phyloP scores from a whole-genome alignment of 169 alveolate genomes.

The Plasmodium inui region DNA sequence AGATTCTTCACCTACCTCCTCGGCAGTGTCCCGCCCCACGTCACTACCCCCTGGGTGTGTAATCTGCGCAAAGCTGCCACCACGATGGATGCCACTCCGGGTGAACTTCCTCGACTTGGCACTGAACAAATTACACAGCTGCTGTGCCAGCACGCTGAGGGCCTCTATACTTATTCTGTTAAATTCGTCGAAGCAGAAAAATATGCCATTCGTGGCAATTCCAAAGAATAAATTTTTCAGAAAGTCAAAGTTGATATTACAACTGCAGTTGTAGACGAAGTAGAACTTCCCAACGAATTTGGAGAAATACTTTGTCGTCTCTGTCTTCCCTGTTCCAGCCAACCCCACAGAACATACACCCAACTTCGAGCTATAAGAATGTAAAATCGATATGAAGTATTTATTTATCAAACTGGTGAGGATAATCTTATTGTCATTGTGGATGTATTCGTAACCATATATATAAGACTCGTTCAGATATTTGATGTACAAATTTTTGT shows the following conservation, averaged over 20 bases:
- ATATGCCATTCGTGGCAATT: conserved; percentile 95
- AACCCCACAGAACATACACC: conserved; percentile 99
- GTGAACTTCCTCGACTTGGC: conserved; percentile 62
- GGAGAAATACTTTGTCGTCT: conserved; percentile 98
- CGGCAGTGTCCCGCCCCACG: too few species aligned
- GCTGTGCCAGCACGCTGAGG: conserved; percentile 96
- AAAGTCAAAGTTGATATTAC: conserved; percentile 96
- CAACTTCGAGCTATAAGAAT: conserved; percentile 95
- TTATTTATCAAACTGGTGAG: conserved; percentile 99
- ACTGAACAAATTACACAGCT: conserved; percentile 73
- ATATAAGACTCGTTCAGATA: conserved; percentile 84
- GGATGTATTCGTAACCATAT: conserved; percentile 98
- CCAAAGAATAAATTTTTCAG: conserved; percentile 97
- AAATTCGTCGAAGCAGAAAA: conserved; percentile 99
- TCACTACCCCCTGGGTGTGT: neutral
- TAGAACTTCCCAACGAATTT: conserved; percentile 96
- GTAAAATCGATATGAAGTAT: conserved; percentile 96
- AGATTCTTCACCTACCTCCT: neutral
- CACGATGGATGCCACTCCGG: neutral
- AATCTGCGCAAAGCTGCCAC: neutral
- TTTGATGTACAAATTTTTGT: conserved; percentile 65
- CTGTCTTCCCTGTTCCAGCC: conserved; percentile 99
- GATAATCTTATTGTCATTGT: conserved; percentile 95
- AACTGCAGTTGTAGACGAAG: conserved; percentile 98
- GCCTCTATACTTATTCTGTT: conserved; percentile 96